Evolutionary conservation across 352 stramenopile species (phyloP).

Genomic region (Phytopythium vexans): DNA sequence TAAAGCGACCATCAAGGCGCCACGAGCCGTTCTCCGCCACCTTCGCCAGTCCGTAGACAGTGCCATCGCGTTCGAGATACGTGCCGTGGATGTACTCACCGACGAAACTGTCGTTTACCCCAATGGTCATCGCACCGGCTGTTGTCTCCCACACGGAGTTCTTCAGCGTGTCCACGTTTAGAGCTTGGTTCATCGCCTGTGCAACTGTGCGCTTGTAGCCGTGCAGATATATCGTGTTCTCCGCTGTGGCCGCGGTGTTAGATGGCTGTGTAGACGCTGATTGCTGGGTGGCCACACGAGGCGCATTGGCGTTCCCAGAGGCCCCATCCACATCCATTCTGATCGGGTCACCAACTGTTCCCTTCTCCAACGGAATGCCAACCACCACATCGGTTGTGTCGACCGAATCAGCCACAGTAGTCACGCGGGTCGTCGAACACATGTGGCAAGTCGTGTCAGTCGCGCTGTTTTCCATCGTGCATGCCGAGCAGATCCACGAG

Average conservation of each 20-base stretch:
- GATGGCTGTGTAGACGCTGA: not conserved
- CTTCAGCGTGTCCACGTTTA: slow-evolving; percentile 25
- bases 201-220: slow-evolving; percentile 49
- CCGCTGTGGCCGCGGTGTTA: slow-evolving; percentile 12
- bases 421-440: slow-evolving; percentile 47
- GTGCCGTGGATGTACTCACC: slow-evolving; percentile 67
- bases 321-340: slow-evolving; percentile 32
- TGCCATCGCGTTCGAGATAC: slow-evolving; percentile 72
- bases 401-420: slow-evolving; percentile 40
- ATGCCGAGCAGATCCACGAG: slow-evolving; percentile 59
- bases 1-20: slow-evolving; percentile 71
- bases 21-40: slow-evolving; percentile 47
- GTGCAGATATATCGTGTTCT: slow-evolving; percentile 44
- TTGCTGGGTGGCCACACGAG: not conserved
- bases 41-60: slow-evolving; percentile 50
- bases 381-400: slow-evolving; percentile 27
- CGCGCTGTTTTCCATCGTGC: slow-evolving; percentile 79
- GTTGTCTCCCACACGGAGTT: slow-evolving; percentile 71
- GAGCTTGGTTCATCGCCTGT: slow-evolving; percentile 25
- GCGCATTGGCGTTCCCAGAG: slow-evolving; percentile 7
- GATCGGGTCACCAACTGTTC: slow-evolving; percentile 23
- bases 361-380: not conserved
- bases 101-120: slow-evolving; percentile 39
- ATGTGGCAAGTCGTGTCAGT: slow-evolving; percentile 60
- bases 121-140: slow-evolving; percentile 47